Percentiles rank a stretch among this genome's conserved stretches.
phyloP scores from a whole-genome alignment of 2,329 filamentous ascomycete species.

The Sporothrix inflata region DNA sequence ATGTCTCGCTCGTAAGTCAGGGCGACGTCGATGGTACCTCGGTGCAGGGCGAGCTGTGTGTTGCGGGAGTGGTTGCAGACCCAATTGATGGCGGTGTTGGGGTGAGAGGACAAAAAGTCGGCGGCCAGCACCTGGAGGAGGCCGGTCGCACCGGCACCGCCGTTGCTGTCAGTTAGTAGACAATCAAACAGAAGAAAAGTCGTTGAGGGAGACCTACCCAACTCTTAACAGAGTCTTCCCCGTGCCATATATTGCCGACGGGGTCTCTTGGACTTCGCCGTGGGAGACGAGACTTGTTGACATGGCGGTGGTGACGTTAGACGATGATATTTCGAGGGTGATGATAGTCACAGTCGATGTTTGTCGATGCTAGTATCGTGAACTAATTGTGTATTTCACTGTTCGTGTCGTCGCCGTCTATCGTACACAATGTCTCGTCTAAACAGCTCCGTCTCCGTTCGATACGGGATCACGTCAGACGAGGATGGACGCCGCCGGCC shows the following conservation, averaged over 20 bases:
- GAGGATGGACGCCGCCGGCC: no score
- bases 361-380: no score
- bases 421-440: no score
- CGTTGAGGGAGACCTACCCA: neutral
- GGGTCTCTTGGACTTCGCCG: neutral
- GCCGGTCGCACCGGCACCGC: neutral
- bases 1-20: neutral
- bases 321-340: no score
- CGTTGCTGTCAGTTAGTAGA: neutral
- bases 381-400: no score
- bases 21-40: neutral
- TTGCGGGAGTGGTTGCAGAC: neutral
- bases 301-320: no score
- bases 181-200: neutral
- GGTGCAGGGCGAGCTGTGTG: neutral
- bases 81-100: neutral
- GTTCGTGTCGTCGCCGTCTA: no score
- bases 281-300: neutral
- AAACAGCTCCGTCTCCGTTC: no score
- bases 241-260: neutral
- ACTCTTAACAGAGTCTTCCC: neutral
- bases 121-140: neutral
- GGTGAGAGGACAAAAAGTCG: neutral
- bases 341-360: no score
- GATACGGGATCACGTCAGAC: no score